Evolutionary conservation across 306 rosid species (phyloP).

Genomic region (Comarum palustre): DNA sequence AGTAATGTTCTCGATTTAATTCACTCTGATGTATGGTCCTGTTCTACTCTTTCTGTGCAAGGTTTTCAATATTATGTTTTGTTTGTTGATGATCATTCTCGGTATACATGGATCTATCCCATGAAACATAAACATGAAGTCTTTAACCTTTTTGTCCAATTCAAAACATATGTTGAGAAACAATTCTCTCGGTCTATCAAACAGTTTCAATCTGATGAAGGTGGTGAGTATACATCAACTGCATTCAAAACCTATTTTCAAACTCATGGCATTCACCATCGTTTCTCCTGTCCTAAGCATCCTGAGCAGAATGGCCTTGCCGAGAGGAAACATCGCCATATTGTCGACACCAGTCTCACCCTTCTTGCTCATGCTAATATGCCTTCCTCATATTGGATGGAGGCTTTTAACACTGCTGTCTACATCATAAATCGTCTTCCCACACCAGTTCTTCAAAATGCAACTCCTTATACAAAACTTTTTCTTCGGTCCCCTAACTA

Average conservation of each 20-base stretch:
- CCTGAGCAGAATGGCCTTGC: too few relatives aligned
- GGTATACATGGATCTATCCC: neutral
- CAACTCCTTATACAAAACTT: too few relatives aligned
- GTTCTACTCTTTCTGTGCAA: neutral
- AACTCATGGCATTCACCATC: conserved; percentile 1
- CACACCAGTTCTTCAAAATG: too few relatives aligned
- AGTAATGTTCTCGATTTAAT: too few relatives aligned
- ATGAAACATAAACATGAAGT: neutral
- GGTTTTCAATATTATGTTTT: neutral
- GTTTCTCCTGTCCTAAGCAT: too few relatives aligned
- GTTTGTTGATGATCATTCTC: neutral
- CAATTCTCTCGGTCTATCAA: neutral
- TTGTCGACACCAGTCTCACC: too few relatives aligned
- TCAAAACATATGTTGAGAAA: neutral
- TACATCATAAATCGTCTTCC: neutral
- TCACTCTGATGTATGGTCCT: too few relatives aligned
- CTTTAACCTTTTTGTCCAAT: neutral
- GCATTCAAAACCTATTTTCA: neutral
- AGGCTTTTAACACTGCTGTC: too few relatives aligned
- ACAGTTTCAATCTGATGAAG: neutral
- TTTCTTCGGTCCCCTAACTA: too few relatives aligned
- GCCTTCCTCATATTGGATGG: too few relatives aligned
- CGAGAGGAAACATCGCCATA: too few relatives aligned
- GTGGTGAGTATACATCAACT: neutral
- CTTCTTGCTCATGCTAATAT: too few relatives aligned